Conservation (phyloP, 2,329 filamentous ascomycete species). For the Colletotrichum echinochloae region DNA sequence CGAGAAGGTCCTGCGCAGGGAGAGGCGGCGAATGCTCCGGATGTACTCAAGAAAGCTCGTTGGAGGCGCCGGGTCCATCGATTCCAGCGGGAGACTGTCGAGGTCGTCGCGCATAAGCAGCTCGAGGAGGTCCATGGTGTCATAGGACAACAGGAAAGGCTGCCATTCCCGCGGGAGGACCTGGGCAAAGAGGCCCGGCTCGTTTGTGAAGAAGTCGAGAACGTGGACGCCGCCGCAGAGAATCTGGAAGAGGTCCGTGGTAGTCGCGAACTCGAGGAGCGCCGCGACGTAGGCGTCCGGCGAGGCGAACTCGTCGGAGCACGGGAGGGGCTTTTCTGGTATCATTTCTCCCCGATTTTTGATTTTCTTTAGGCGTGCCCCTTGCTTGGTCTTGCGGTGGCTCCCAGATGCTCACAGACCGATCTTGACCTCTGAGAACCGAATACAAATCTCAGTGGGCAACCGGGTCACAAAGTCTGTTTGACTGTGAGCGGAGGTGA, state of each 20-base stretch:
- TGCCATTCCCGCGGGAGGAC: slow-evolving; percentile 87
- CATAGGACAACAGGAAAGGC: slow-evolving; percentile 76
- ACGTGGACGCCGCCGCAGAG: slow-evolving; percentile 98
- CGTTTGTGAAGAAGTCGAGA: slow-evolving; percentile 91
- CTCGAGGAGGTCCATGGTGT: slow-evolving; percentile 82
- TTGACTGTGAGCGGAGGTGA: neutral
- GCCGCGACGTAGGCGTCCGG: slow-evolving; percentile 83
- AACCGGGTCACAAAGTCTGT: neutral
- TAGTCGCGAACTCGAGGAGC: slow-evolving; percentile 80
- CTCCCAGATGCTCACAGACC: neutral
- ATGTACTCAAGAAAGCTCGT: slow-evolving; percentile 78
- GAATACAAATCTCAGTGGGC: neutral
- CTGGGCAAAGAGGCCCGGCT: slow-evolving; percentile 83
- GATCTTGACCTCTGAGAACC: no score
- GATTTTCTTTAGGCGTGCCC: neutral
- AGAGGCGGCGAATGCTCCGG: slow-evolving; percentile 75
- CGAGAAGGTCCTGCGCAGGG: slow-evolving; percentile 72
- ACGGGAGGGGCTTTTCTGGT: slow-evolving; percentile 71
- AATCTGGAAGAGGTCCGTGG: slow-evolving; percentile 82
- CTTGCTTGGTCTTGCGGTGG: neutral
- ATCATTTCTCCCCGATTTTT: slow-evolving; percentile 51
- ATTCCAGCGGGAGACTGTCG: slow-evolving; percentile 48
- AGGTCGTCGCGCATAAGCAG: slow-evolving; percentile 85
- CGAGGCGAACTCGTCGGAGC: slow-evolving; percentile 75
- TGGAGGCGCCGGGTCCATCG: slow-evolving; percentile 54